phyloP scores from a whole-genome alignment of 148 eudicot genomes.

The Talinum fruticosum region DNA sequence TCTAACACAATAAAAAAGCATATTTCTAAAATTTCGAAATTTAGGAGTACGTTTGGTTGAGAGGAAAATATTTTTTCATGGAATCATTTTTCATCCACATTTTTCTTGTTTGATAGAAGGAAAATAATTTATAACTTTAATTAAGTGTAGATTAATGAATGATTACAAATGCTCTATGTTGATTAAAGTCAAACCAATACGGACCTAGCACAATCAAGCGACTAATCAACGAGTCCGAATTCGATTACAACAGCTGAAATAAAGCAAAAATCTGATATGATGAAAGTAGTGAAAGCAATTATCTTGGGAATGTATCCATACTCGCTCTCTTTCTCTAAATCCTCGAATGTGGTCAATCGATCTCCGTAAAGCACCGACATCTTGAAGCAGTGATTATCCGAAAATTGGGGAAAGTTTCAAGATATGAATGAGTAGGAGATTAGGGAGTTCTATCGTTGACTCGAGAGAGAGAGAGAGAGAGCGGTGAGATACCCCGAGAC shows the following conservation, averaged over 20 bases:
- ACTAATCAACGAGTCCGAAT: background rate
- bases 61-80: too few species aligned
- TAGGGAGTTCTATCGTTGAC: background rate
- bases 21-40: too few species aligned
- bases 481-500: background rate
- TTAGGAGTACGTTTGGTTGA: too few species aligned
- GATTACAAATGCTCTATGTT: too few species aligned
- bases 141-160: too few species aligned
- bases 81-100: too few species aligned
- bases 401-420: background rate
- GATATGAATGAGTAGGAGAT: conserved; percentile 11
- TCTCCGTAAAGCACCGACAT: conserved; percentile 84
- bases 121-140: too few species aligned
- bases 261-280: background rate
- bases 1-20: too few species aligned
- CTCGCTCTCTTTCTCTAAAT: conserved; percentile 98
- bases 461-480: conserved; percentile 6
- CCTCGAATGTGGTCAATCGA: conserved; percentile 92
- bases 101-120: too few species aligned
- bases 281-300: background rate
- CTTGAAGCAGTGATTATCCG: background rate
- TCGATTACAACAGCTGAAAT: background rate
- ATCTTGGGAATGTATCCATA: conserved; percentile 98
- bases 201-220: background rate
- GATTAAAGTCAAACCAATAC: background rate